Evolutionary conservation across 805 yeast genomes (phyloP).

Genomic region (Starmerella lactis-condensi): DNA sequence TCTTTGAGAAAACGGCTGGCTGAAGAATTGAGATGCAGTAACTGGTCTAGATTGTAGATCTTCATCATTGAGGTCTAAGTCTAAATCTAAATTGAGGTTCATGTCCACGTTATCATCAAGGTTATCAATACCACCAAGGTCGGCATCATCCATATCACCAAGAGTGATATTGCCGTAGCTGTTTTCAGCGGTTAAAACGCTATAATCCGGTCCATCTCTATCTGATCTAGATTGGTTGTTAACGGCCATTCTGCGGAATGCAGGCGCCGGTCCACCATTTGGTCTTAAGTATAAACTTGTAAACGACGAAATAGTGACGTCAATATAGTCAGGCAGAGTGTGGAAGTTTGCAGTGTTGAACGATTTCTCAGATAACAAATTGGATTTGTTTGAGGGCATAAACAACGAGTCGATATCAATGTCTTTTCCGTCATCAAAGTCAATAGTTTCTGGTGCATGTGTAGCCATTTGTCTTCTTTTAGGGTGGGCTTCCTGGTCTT

Average conservation of each 20-base stretch:
- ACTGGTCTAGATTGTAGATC: too few relatives aligned
- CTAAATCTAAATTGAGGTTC: conserved; percentile 6
- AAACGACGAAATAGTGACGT: conserved; percentile 50
- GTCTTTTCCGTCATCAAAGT: conserved; percentile 22
- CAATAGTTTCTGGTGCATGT: conserved; percentile 25
- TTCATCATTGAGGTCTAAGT: too few relatives aligned
- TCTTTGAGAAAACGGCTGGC: too few relatives aligned
- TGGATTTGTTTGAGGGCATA: conserved; percentile 21
- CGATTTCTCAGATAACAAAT: conserved; percentile 22
- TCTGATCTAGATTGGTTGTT: too few relatives aligned
- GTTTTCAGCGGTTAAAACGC: too few relatives aligned
- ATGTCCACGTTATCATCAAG: conserved; percentile 7
- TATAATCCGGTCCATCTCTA: too few relatives aligned
- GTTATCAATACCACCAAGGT: not conserved
- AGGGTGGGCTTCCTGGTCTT: not conserved
- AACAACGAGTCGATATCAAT: conserved; percentile 4
- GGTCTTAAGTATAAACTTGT: conserved; percentile 57
- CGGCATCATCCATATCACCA: too few relatives aligned
- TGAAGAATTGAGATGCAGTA: too few relatives aligned
- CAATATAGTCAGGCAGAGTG: conserved; percentile 53
- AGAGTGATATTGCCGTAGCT: too few relatives aligned
- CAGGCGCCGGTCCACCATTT: conserved; percentile 13
- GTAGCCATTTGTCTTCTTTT: conserved; percentile 18
- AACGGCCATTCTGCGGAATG: conserved; percentile 6
- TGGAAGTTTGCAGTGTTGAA: conserved; percentile 28